Conservation (phyloP, 2,329 filamentous ascomycete species). For the Byssoonygena ceratinophila region DNA sequence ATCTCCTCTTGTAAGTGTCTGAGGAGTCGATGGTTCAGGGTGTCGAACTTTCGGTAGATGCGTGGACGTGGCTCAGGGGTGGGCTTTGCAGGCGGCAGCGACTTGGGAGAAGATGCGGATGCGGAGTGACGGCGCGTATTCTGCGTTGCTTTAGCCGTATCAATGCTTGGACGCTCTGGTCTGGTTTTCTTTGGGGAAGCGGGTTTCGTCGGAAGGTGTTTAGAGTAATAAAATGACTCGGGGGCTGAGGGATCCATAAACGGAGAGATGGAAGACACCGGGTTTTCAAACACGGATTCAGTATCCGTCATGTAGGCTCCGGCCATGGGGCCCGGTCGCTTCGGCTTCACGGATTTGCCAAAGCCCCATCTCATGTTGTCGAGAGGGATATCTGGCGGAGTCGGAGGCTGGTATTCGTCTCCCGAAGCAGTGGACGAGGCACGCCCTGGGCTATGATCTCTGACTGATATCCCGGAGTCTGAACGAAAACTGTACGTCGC, state of each 20-base stretch:
- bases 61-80: conserved; percentile 34
- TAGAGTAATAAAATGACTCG: conserved; percentile 26
- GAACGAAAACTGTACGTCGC: conserved; percentile 23
- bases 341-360: conserved; percentile 4
- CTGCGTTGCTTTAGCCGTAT: background rate
- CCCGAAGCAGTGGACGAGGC: conserved; percentile 26
- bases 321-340: conserved; percentile 15
- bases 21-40: conserved; percentile 69
- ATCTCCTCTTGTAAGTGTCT: conserved; percentile 81
- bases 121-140: background rate
- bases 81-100: background rate
- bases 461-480: conserved; percentile 28
- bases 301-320: conserved; percentile 18
- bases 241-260: conserved; percentile 27
- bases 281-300: conserved; percentile 17
- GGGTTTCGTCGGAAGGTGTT: conserved; percentile 27
- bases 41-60: conserved; percentile 73
- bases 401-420: conserved; percentile 24
- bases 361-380: conserved; percentile 23
- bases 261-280: conserved; percentile 20
- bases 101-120: conserved; percentile 3
- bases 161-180: conserved; percentile 3
- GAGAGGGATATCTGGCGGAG: conserved; percentile 23
- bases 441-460: conserved; percentile 25
- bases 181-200: conserved; percentile 16